Percentiles rank a stretch among this genome's conserved stretches.
Evolutionary conservation across 2,329 filamentous ascomycete species (phyloP).

Genomic region (Alternaria postmessia): DNA sequence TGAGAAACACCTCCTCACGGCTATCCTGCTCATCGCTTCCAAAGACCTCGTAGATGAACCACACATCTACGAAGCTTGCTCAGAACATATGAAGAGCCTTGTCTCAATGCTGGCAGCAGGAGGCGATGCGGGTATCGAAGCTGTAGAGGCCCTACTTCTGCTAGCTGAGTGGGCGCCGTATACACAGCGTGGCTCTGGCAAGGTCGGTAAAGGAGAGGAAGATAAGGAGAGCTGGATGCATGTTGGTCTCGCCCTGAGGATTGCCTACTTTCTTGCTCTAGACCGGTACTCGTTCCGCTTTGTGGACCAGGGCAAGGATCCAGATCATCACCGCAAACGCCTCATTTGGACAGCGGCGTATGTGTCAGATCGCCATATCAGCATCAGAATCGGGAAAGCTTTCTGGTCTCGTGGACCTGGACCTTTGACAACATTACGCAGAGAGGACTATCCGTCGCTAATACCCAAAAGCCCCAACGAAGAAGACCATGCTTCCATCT

Average conservation of each 20-base stretch:
- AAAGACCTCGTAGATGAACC: slow-evolving; percentile 73
- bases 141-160: slow-evolving; percentile 73
- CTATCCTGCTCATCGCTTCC: slow-evolving; percentile 74
- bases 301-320: slow-evolving; percentile 66
- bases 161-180: slow-evolving; percentile 79
- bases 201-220: slow-evolving; percentile 75
- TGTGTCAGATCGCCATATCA: slow-evolving; percentile 60
- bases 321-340: slow-evolving; percentile 68
- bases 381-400: slow-evolving; percentile 73
- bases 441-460: slow-evolving; percentile 73
- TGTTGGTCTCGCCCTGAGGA: slow-evolving; percentile 72
- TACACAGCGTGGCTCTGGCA: slow-evolving; percentile 66
- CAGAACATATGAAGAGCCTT: slow-evolving; percentile 73
- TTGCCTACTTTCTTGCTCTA: slow-evolving; percentile 74
- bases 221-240: slow-evolving; percentile 81
- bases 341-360: slow-evolving; percentile 70
- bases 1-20: slow-evolving; percentile 73
- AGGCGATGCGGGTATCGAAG: slow-evolving; percentile 72
- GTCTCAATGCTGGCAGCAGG: slow-evolving; percentile 73
- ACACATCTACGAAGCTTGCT: slow-evolving; percentile 70
- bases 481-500: slow-evolving; percentile 73
- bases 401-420: slow-evolving; percentile 79
- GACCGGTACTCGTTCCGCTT: slow-evolving; percentile 73
- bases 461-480: slow-evolving; percentile 65
- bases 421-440: slow-evolving; percentile 69